Conservation (phyloP, 257 asterid genomes). For the Coffea canephora region DNA sequence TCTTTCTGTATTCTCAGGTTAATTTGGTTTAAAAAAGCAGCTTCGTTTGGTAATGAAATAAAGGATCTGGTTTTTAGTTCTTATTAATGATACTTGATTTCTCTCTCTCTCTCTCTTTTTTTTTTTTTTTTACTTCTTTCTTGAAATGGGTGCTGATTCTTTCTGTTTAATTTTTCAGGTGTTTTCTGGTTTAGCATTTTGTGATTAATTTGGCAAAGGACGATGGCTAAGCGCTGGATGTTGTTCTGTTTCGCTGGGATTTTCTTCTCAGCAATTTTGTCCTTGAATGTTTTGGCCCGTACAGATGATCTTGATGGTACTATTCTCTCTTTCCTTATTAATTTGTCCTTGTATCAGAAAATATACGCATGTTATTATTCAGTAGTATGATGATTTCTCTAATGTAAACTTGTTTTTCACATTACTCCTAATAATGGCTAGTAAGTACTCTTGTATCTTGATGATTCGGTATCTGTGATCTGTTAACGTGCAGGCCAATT, state of each 20-base stretch:
- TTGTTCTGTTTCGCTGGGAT: constrained; percentile 30
- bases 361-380: not conserved
- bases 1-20: not conserved
- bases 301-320: constrained; percentile 64
- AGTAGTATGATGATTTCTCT: not conserved
- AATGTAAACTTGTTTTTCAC: not conserved
- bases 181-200: constrained; percentile 2
- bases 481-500: not conserved
- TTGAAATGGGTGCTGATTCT: constrained; percentile 12
- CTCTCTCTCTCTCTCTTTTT: not conserved
- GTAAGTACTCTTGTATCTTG: not conserved
- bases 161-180: constrained; percentile 15
- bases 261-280: constrained; percentile 31
- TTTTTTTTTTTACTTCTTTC: not conserved
- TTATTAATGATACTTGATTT: not conserved
- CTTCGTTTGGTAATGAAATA: not conserved
- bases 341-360: not conserved
- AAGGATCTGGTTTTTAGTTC: not conserved
- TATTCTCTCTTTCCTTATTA: constrained; percentile 3
- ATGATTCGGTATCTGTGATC: not conserved
- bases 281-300: constrained; percentile 39
- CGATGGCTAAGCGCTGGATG: constrained; percentile 39
- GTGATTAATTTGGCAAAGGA: constrained; percentile 11
- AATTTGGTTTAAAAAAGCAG: not conserved
- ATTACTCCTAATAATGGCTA: not conserved